Base-by-base conservation (phyloP, 2,329 filamentous ascomycete species). In the Rutstroemia sp. region DNA sequence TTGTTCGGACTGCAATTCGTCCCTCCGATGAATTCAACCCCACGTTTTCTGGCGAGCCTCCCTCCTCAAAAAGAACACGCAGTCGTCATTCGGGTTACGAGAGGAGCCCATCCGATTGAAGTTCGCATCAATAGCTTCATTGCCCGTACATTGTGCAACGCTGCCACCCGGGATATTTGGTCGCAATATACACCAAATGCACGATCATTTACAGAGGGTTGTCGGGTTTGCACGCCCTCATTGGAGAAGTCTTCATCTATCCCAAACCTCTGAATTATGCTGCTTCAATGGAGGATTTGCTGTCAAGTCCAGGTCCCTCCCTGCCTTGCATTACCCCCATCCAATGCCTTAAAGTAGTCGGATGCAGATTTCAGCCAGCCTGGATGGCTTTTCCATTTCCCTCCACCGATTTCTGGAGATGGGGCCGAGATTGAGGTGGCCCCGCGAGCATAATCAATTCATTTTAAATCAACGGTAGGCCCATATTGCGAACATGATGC, bases 341-440 rank as follows among this genome's bases (percentile, higher is more conserved):
- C 51, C 25, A n/a, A 27, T 25, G n/a, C 21, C 51, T 23, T 37
- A 16, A 54, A 54, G 44, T 38, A 17, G 44, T 30, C 30, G 48
- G 27, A 48, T 54, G 51, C 51, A 54, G 51, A 23, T 19, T 48
- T 48, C 42, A 39, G 51, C 42, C 51, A 54, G 44, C 21, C 44
- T 48, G 34, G 19, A 41, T 48, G 42, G 51, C 44, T 10, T 41
- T 41, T 19, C 12, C 27, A 19, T 19, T 19, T 19, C 12, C 27
- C 19, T 19, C 19, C 25, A 48, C 51, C 51, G 30, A 54, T 48
- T 21, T 54, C 30, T 27, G 34, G 51, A 54, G 51, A 48, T 41
- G 12, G 19, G 14, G 44, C 27, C 21, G 38, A 48, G 25, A 37
- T 34, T 21, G 16, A 41, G 45, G 25, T 52, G 50, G 39, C 34